phyloP scores from a whole-genome alignment of 2,329 filamentous ascomycete genomes.

The Byssoonygena ceratinophila region DNA sequence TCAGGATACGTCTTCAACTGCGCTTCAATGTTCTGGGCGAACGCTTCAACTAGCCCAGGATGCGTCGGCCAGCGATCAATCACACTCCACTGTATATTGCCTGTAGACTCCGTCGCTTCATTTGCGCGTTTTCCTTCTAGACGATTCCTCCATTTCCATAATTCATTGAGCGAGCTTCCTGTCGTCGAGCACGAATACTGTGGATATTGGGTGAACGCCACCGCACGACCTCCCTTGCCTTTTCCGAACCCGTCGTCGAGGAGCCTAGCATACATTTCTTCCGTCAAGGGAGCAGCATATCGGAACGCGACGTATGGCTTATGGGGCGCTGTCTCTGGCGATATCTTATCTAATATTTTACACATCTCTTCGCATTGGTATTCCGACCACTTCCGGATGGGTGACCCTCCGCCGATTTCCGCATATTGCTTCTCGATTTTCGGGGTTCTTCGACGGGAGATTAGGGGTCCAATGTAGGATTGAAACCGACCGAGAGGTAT shows the following conservation, averaged over 20 bases:
- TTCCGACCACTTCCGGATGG: slow-evolving; percentile 96
- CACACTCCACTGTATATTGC: slow-evolving; percentile 85
- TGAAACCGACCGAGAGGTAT: slow-evolving; percentile 93
- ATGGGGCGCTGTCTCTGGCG: slow-evolving; percentile 86
- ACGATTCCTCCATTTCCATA: slow-evolving; percentile 89
- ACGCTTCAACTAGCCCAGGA: slow-evolving; percentile 76
- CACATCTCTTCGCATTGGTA: slow-evolving; percentile 92
- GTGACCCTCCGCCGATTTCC: slow-evolving; percentile 92
- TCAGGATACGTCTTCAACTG: slow-evolving; percentile 74
- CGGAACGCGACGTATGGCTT: slow-evolving; percentile 97
- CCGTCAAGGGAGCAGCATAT: slow-evolving; percentile 85
- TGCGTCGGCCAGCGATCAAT: slow-evolving; percentile 98
- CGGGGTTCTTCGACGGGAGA: slow-evolving; percentile 75
- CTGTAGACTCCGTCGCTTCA: slow-evolving; percentile 45
- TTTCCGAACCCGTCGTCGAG: slow-evolving; percentile 82
- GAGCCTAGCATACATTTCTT: slow-evolving; percentile 78
- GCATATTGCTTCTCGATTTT: slow-evolving; percentile 96
- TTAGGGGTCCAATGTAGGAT: slow-evolving; percentile 77
- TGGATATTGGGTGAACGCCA: slow-evolving; percentile 96
- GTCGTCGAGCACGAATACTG: slow-evolving; percentile 98
- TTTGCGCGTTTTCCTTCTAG: slow-evolving; percentile 64
- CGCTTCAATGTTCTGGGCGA: slow-evolving; percentile 82
- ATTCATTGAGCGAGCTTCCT: slow-evolving; percentile 86
- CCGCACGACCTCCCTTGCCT: slow-evolving; percentile 80
- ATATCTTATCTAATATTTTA: slow-evolving; percentile 84